Percentiles rank a stretch among this genome's conserved stretches.
These are phyloP conservation scores for Lactarius trivialis DNA, from an alignment of 768 basidiomycete genomes.

Conservation along the genomic window DNA sequence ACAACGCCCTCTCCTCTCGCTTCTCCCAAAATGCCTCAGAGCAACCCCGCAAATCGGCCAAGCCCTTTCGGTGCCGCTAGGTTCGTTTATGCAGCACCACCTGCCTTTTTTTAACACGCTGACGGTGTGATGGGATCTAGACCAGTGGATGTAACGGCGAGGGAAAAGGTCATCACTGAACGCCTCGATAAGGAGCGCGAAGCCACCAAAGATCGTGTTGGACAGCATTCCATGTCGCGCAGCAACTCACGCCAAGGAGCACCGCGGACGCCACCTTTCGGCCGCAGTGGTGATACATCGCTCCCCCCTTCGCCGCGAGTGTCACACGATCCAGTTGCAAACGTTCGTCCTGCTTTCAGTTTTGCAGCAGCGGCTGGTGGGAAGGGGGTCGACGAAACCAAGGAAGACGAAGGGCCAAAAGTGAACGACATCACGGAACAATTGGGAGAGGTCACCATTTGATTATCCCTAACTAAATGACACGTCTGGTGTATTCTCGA, in stretches of 20 bases:
- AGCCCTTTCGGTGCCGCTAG: slow-evolving; percentile 88
- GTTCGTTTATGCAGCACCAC: slow-evolving; percentile 35
- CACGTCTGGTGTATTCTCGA: slow-evolving; percentile 8
- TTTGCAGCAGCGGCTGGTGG: slow-evolving; percentile 70
- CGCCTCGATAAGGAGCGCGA: slow-evolving; percentile 63
- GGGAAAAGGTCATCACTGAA: slow-evolving; percentile 70
- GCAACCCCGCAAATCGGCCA: slow-evolving; percentile 36
- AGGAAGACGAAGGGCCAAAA: slow-evolving; percentile 20
- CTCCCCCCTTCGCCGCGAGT: slow-evolving; percentile 20
- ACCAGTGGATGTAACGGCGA: slow-evolving; percentile 76
- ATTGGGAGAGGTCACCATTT: slow-evolving; percentile 35
- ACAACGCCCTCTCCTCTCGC: slow-evolving; percentile 68
- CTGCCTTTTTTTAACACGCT: not conserved
- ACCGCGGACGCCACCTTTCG: slow-evolving; percentile 27
- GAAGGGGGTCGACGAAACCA: slow-evolving; percentile 34
- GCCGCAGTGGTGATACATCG: slow-evolving; percentile 14
- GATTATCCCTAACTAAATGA: slow-evolving; percentile 8
- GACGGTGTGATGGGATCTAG: slow-evolving; percentile 31
- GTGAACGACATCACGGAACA: slow-evolving; percentile 28
- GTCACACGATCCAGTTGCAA: slow-evolving; percentile 32
- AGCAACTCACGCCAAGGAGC: slow-evolving; percentile 34
- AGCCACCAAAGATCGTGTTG: slow-evolving; percentile 31
- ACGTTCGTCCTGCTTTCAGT: slow-evolving; percentile 66
- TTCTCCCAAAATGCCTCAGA: slow-evolving; percentile 63
- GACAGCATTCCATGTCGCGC: slow-evolving; percentile 39